Base-by-base conservation (phyloP, 1,284 basidiomycete species). In the Irpex sp. region DNA sequence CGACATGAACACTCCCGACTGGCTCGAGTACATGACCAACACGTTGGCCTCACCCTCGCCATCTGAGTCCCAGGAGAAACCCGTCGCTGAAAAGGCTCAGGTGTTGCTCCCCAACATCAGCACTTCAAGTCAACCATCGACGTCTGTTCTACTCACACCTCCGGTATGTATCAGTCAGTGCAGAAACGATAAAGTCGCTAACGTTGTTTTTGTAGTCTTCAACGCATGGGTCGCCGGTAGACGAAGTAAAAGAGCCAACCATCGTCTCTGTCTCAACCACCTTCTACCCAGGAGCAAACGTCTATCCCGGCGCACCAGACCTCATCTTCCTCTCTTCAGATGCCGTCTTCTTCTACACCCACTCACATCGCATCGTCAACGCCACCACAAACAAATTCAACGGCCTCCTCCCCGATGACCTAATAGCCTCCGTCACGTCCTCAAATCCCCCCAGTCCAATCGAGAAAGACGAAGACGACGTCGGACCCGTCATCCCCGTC, bases 241-340 rank as follows among this genome's bases (percentile, higher is more conserved):
- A 71, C n/a, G 66, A 75, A 63, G 51, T 73, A 73, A 49, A 42
- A 65, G 75, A 68, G 12, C 64, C 74, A 58, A 70, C 76, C 5
- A 73, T 88, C 59, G 85, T 91, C 63, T 90, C 88, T 1, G 84
- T 92, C 48, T 91, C 90, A 14, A 91, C 90, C 19, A 88, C 88
- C 0, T 92, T 92, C 74, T 87, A 81, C 69, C 88, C 89, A 3
- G 83, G 80, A 36, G 84, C 88, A 7, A 82, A 84, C 56, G 81
- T 82, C 62, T 77, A 82, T 42, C 66, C 80, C 0, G 70, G 78
- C 14, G 76, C 79, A 0, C 82, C 87, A 2, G 86, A 91, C 70
- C 68, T 85, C 58, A 79, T 87, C 65, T 73, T 91, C 57, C 74
- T 90, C 62, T 85, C 89, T 3, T 80, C 84, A 18, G 90, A 92